A percentile compares a stretch with the other conserved stretches of the same genome.
These are phyloP conservation scores for Beauveria sp. DNA, from an alignment of 2,329 filamentous ascomycete species.

Conservation along the genomic window DNA sequence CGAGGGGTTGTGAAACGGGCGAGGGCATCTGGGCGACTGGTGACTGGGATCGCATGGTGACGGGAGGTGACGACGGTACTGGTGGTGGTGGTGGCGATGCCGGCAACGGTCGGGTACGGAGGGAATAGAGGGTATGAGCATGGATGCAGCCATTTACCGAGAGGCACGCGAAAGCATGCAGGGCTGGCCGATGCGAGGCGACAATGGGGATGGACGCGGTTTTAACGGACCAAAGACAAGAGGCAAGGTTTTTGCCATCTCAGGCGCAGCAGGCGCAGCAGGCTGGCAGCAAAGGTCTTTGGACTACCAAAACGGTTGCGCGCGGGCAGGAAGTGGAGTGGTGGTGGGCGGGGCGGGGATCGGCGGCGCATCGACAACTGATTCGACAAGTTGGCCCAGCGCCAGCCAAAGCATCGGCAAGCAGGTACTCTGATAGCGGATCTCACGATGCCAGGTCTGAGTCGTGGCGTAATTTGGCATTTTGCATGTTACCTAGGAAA, in stretches of 20 bases:
- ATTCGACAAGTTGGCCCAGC: no score
- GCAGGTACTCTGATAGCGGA: no score
- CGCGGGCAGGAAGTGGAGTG: neutral
- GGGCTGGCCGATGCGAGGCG: neutral
- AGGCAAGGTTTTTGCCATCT: neutral
- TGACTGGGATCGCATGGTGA: neutral
- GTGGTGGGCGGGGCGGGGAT: neutral
- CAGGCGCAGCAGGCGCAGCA: neutral
- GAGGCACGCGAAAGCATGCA: neutral
- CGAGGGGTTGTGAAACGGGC: neutral
- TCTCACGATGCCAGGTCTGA: no score
- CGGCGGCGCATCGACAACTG: neutral
- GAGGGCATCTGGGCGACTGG: conserved; percentile 1
- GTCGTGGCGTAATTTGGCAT: no score
- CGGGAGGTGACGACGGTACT: neutral
- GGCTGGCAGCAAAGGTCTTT: neutral
- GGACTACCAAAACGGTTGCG: neutral
- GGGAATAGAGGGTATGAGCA: neutral
- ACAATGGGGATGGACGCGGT: neutral
- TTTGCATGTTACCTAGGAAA: no score
- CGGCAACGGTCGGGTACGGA: neutral
- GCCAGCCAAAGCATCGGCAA: no score
- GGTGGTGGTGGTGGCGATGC: neutral
- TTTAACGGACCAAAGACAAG: neutral
- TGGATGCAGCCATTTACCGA: neutral